phyloP scores from a whole-genome alignment of 2,329 filamentous ascomycete genomes.

The Hypoxylon sp. region DNA sequence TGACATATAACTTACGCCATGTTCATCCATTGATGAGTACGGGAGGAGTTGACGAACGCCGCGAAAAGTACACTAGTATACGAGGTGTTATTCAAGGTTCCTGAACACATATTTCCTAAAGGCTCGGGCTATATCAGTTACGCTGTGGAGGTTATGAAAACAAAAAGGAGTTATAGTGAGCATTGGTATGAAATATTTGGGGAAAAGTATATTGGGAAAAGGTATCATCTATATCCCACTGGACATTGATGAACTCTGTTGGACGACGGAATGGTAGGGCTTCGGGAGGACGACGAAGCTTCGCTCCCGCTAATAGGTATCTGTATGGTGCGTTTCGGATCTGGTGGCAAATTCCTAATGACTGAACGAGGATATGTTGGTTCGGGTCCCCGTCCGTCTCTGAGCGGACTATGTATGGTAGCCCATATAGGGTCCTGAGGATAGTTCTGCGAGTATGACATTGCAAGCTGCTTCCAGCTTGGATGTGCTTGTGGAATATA shows the following conservation, averaged over 20 bases:
- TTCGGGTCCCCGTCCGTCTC: neutral
- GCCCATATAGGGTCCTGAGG: too few relatives aligned
- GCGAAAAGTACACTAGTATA: neutral
- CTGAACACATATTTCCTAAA: neutral
- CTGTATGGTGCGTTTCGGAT: conserved; percentile 1
- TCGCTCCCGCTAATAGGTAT: neutral
- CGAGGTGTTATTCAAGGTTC: neutral
- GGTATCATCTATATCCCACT: neutral
- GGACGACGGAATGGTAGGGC: neutral
- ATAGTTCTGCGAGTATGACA: too few relatives aligned
- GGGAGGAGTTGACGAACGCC: neutral
- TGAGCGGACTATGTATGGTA: neutral
- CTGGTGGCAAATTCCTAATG: conserved; percentile 7
- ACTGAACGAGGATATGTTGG: conserved; percentile 16
- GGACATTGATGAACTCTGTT: too few relatives aligned
- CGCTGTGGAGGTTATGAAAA: neutral
- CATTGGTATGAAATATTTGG: neutral
- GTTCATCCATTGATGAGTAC: neutral
- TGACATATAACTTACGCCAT: neutral
- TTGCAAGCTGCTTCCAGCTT: too few relatives aligned
- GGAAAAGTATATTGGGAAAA: neutral
- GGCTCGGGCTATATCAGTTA: neutral
- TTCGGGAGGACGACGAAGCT: neutral
- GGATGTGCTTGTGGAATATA: too few relatives aligned
- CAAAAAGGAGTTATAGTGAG: neutral